Base-by-base conservation (phyloP, 495 filamentous ascomycete species). In the Astrothelium macrocarpum region DNA sequence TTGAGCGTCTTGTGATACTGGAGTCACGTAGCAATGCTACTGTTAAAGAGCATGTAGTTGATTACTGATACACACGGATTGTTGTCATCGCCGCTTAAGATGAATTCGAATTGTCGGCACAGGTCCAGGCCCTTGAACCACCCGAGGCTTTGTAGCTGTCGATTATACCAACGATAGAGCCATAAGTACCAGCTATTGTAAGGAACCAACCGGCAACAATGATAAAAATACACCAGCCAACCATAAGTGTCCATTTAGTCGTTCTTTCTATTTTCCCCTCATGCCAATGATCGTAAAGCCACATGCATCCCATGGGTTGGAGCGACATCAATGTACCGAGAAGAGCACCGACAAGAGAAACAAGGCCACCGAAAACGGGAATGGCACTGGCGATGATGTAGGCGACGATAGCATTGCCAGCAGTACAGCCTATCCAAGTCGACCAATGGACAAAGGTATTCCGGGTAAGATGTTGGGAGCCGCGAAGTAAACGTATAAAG, bases 301-400 rank as follows among this genome's bases (percentile, higher is more conserved):
- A 79, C 75, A 79, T 77, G 46, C 74, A 72, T 0, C 68, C 78
- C 76, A 78, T 78, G 5, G 77, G 77, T 64, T 78, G 78, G 69
- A 77, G 77, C 18, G 62, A 77, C 73, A 76, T 74, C 16, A 75
- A 67, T 4, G 73, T 78, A 11, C 72, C 76, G 62, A 76, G 45
- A 73, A 76, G 32, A 61, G 59, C 26, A 12, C 61, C 65, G n/a
- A 59, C 61, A 18, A 67, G 49, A 29, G 62, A 29, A 25, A 65
- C 62, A 32, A 62, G 62, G 32, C 62, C 59, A 34, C 60, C 60
- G 56, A 68, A 78, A 23, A 77, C 69, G 0, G 75, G 77, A 29
- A 78, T 73, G 0, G 70, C 70, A 58, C 66, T 67, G 10, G 53
- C 53, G 31, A 63, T 60, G 25, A 67, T 65, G 46, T 62, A 67